Conservation (phyloP, 176 grass and related monocot species). For the Triticum monococcum region DNA sequence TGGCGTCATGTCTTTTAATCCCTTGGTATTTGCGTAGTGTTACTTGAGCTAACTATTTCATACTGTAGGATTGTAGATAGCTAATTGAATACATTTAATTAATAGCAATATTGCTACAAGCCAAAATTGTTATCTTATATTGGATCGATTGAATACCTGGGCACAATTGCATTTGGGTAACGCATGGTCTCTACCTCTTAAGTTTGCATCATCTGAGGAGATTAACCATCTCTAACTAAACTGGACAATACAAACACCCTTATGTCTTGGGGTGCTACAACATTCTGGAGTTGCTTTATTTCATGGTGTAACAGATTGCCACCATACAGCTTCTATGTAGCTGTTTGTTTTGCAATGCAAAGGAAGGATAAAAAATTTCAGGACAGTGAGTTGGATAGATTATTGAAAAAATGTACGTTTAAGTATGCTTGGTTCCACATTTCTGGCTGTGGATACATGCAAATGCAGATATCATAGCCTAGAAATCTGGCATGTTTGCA, state of each 20-base stretch:
- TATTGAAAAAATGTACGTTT: background rate
- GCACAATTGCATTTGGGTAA: background rate
- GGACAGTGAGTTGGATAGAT: constrained; percentile 1
- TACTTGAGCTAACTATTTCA: constrained; percentile 11
- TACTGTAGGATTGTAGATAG: background rate
- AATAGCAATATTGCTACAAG: background rate
- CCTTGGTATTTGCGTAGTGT: constrained; percentile 4
- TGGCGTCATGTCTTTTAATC: background rate
- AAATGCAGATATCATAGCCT: background rate
- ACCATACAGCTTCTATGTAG: background rate
- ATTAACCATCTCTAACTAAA: background rate
- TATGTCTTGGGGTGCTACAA: background rate
- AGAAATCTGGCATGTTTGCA: background rate
- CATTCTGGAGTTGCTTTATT: background rate
- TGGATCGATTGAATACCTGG: background rate
- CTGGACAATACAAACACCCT: background rate
- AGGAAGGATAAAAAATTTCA: background rate
- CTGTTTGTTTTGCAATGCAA: constrained; percentile 15
- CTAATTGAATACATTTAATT: background rate
- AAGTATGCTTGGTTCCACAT: background rate
- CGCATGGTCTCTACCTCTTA: background rate
- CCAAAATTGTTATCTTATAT: background rate
- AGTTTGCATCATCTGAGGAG: background rate
- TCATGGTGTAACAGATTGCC: background rate
- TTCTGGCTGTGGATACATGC: background rate